Percentiles rank a stretch among this genome's conserved stretches.
Conservation (phyloP, 495 filamentous ascomycete species). For the Lasiosphaeria hispida region DNA sequence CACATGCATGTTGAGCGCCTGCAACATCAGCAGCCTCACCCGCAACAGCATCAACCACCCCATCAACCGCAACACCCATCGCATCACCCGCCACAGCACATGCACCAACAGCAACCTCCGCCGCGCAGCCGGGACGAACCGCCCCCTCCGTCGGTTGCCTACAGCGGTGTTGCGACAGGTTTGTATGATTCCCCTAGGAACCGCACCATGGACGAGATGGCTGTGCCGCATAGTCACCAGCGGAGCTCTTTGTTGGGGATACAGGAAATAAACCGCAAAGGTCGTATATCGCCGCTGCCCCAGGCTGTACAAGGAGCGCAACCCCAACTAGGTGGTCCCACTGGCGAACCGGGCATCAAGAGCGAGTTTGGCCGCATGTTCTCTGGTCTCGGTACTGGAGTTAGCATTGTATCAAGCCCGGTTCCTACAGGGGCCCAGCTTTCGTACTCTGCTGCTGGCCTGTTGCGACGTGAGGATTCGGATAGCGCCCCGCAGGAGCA, state of each 20-base stretch:
- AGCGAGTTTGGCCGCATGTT: constrained; percentile 91
- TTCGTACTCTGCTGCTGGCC: constrained; percentile 39
- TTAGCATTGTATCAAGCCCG: constrained; percentile 58
- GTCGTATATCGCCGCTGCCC: constrained; percentile 72
- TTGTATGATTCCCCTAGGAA: constrained; percentile 41
- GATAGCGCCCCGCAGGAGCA: constrained; percentile 38
- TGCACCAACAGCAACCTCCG: constrained; percentile 25
- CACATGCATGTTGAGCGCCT: constrained; percentile 36
- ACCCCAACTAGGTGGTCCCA: constrained; percentile 68
- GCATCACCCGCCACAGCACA: constrained; percentile 3
- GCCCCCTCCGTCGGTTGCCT: constrained; percentile 46
- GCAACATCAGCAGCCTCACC: constrained; percentile 26
- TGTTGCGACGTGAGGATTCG: constrained; percentile 47
- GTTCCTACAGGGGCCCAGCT: constrained; percentile 48
- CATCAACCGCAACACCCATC: constrained; percentile 29
- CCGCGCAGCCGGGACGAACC: constrained; percentile 36
- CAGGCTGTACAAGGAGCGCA: constrained; percentile 93
- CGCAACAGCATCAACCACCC: constrained; percentile 23
- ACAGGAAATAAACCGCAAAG: constrained; percentile 63
- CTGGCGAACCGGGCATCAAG: constrained; percentile 81
- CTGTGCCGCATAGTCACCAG: constrained; percentile 43
- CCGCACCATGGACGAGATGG: constrained; percentile 58
- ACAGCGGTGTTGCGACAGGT: constrained; percentile 34
- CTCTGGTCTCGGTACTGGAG: constrained; percentile 83
- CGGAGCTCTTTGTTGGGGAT: constrained; percentile 52